A percentile compares a stretch with the other conserved stretches of the same genome.
These are phyloP conservation scores for Dendrobium officinale DNA, from an alignment of 106 monocot species.

Conservation along the genomic window DNA sequence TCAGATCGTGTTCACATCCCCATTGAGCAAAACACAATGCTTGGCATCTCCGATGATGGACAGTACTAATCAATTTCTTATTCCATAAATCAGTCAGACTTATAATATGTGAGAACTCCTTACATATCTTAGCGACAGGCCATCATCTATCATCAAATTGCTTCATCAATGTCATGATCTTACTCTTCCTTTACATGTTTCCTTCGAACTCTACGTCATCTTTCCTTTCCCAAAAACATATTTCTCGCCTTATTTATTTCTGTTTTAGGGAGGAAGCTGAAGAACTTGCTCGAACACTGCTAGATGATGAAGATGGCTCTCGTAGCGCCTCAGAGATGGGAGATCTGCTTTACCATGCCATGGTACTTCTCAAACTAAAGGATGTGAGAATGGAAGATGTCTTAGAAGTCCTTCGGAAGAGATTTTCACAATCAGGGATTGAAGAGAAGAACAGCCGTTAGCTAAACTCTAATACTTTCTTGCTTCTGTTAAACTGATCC, in stretches of 20 bases:
- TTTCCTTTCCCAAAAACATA: background rate
- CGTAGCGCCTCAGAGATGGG: slow-evolving; percentile 76
- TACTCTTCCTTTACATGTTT: background rate
- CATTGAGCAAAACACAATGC: too few species aligned
- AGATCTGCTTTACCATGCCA: slow-evolving; percentile 84
- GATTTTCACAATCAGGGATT: slow-evolving; percentile 77
- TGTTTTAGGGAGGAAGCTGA: slow-evolving; percentile 73
- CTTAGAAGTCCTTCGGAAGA: slow-evolving; percentile 52
- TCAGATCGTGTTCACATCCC: too few species aligned
- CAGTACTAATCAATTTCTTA: too few species aligned
- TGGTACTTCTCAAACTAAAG: slow-evolving; percentile 70
- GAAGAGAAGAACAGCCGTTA: slow-evolving; percentile 70
- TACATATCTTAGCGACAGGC: too few species aligned
- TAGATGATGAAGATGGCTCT: slow-evolving; percentile 53
- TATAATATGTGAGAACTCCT: too few species aligned
- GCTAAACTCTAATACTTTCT: background rate
- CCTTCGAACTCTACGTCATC: background rate
- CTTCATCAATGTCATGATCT: background rate
- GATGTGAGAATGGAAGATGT: slow-evolving; percentile 73
- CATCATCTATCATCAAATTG: background rate
- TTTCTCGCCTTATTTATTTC: background rate
- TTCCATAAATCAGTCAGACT: too few species aligned
- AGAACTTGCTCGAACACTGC: slow-evolving; percentile 67
- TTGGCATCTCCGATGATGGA: too few species aligned
- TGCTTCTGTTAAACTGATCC: background rate